Conservation (phyloP, 2,329 filamentous ascomycete genomes). For the Clonostachys rhizophaga region DNA sequence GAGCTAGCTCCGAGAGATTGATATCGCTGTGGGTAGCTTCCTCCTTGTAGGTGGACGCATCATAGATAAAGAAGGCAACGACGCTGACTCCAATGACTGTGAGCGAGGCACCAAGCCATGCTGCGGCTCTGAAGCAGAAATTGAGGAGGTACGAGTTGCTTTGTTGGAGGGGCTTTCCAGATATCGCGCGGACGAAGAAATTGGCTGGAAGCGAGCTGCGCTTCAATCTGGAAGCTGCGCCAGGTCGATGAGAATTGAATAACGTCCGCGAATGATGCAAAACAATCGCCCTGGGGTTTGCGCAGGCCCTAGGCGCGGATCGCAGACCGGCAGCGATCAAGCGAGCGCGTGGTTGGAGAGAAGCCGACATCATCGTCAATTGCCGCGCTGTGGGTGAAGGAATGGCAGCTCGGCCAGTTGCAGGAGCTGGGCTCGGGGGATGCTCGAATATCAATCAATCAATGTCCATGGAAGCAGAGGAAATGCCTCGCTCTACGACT, state of each 20-base stretch:
- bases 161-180: constrained; percentile 47
- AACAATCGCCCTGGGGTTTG: neutral
- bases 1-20: constrained; percentile 76
- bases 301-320: neutral
- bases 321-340: constrained; percentile 1
- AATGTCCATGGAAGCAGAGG: too few relatives aligned
- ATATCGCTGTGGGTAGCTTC: constrained; percentile 64
- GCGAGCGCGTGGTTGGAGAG: constrained; percentile 1
- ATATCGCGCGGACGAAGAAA: constrained; percentile 33
- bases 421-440: neutral
- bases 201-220: constrained; percentile 9
- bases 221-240: neutral
- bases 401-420: neutral
- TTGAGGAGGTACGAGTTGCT: constrained; percentile 41
- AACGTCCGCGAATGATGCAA: constrained; percentile 4
- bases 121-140: constrained; percentile 64
- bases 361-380: neutral
- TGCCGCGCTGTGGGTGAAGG: neutral
- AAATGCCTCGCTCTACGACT: too few relatives aligned
- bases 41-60: constrained; percentile 85
- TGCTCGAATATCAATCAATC: neutral
- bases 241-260: constrained; percentile 1
- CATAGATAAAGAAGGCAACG: constrained; percentile 86
- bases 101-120: constrained; percentile 64
- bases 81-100: constrained; percentile 65